phyloP scores from a whole-genome alignment of 352 stramenopile species.

The Phytophthora sp. region DNA sequence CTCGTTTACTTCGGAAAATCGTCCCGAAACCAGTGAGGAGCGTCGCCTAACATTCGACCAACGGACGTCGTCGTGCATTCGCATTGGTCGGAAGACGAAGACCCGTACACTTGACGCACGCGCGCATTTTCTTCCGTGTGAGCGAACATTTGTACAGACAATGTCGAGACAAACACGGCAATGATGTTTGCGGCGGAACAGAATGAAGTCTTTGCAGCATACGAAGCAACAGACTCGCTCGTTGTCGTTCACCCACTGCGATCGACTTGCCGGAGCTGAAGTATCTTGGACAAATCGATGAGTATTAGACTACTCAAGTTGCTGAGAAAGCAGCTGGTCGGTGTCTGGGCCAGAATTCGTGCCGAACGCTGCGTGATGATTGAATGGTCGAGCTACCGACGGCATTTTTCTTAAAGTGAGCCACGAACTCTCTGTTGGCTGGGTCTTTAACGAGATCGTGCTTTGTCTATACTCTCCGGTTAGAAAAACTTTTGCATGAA shows the following conservation, averaged over 20 bases:
- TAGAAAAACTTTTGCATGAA: background rate
- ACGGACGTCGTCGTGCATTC: background rate
- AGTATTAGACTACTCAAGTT: background rate
- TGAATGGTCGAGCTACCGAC: no score
- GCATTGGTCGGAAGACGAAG: background rate
- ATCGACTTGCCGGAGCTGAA: no score
- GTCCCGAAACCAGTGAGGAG: slow-evolving; percentile 1
- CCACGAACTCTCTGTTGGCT: background rate
- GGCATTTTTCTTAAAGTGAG: no score
- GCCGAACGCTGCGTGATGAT: no score
- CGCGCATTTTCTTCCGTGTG: slow-evolving; percentile 20
- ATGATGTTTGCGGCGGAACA: no score
- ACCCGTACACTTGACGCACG: slow-evolving; percentile 7
- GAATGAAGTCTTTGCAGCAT: no score
- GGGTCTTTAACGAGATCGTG: background rate
- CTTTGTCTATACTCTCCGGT: no score
- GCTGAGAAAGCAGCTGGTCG: background rate
- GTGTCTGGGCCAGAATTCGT: no score
- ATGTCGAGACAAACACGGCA: no score
- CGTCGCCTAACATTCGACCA: background rate
- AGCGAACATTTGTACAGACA: slow-evolving; percentile 22
- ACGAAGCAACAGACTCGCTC: slow-evolving; percentile 15
- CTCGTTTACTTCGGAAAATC: no score
- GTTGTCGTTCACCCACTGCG: slow-evolving; percentile 17
- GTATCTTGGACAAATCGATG: no score